These are phyloP conservation scores for Oryza brachyantha DNA, from an alignment of 176 grass and related monocot genomes.

Conservation along the genomic window DNA sequence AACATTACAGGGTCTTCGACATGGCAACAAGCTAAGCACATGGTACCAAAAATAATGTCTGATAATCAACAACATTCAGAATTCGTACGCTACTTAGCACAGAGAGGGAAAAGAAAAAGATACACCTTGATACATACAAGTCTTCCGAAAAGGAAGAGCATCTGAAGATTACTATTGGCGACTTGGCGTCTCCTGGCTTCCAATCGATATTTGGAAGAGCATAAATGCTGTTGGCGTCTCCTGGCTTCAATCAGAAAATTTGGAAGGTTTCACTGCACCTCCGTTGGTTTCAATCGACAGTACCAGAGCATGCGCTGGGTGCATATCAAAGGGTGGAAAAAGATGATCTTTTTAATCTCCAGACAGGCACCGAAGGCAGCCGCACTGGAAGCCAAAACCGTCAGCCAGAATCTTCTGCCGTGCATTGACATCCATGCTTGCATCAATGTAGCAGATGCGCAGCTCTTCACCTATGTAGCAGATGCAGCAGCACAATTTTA, in stretches of 20 bases:
- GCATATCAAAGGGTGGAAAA: neutral
- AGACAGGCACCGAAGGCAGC: constrained; percentile 60
- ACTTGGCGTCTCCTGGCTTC: neutral
- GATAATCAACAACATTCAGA: neutral
- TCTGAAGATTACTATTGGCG: no score
- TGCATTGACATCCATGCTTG: constrained; percentile 70
- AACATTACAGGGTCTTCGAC: neutral
- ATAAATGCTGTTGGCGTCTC: neutral
- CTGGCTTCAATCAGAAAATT: neutral
- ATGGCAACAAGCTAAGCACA: no score
- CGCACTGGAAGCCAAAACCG: constrained; percentile 77
- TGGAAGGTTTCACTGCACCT: neutral
- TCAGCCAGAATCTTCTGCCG: constrained; percentile 78
- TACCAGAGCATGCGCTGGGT: neutral
- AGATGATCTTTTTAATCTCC: constrained; percentile 47
- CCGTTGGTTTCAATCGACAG: neutral
- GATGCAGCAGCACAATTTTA: constrained; percentile 9
- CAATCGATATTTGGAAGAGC: neutral
- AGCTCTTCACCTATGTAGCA: constrained; percentile 74
- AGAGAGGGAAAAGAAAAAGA: no score
- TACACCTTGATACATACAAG: neutral
- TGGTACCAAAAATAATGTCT: neutral
- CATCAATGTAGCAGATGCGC: constrained; percentile 87
- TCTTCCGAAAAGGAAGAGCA: neutral
- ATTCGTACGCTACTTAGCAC: neutral